A percentile compares a stretch with the other conserved stretches of the same genome.
phyloP scores from a whole-genome alignment of 352 stramenopile genomes.

The Pythium rhizo-oryzae region DNA sequence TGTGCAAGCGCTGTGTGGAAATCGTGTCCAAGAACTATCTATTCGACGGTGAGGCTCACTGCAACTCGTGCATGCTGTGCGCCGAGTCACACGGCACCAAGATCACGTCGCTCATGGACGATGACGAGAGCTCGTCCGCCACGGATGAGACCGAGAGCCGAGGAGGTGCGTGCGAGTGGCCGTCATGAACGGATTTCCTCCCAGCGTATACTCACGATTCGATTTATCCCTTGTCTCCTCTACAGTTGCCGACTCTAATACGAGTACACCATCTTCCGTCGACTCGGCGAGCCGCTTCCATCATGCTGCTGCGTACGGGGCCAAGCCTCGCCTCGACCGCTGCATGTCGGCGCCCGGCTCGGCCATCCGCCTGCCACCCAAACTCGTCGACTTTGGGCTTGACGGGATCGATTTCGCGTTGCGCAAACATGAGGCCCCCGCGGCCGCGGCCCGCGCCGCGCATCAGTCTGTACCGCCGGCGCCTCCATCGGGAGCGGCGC shows the following conservation, averaged over 20 bases:
- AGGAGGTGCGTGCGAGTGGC: background rate
- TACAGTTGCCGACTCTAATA: background rate
- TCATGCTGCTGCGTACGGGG: background rate
- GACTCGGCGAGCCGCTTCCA: background rate
- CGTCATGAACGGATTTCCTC: background rate
- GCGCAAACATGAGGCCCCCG: conserved; percentile 3
- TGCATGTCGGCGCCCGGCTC: conserved; percentile 12
- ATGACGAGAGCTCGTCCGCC: conserved; percentile 19
- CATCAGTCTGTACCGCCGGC: background rate
- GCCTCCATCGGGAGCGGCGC: background rate
- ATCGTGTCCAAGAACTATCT: conserved; percentile 67
- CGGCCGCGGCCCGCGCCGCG: background rate
- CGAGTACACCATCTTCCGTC: conserved; percentile 10
- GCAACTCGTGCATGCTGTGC: conserved; percentile 62
- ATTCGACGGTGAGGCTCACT: conserved; percentile 41
- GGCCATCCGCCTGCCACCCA: background rate
- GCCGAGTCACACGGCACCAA: conserved; percentile 38
- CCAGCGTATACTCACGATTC: background rate
- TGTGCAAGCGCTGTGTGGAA: conserved; percentile 68
- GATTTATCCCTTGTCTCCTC: background rate
- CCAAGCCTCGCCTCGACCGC: conserved; percentile 15
- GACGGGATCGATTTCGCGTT: conserved; percentile 11
- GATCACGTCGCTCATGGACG: conserved; percentile 28
- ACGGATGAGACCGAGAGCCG: conserved; percentile 13
- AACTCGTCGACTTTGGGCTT: conserved; percentile 22